Base-by-base conservation (phyloP, 352 stramenopile genomes). In the Globisporangium alternatum region DNA sequence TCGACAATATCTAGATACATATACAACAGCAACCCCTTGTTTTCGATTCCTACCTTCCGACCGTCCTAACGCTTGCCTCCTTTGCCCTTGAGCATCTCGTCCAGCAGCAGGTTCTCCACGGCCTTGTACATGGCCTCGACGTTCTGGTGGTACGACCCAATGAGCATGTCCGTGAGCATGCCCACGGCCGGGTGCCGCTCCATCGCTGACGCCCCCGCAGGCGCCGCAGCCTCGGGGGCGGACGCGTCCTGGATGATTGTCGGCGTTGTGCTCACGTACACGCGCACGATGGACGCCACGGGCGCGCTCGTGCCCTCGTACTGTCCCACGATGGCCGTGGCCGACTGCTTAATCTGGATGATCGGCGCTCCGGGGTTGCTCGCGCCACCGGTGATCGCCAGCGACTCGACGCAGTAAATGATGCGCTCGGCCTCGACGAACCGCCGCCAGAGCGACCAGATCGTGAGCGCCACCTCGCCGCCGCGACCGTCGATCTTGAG, bases 161-260 rank as follows among this genome's bases (percentile, higher is more conserved):
- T 63, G 63, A 68, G 45, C 35, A 68, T 53, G 39, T 68, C 63
- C 7, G 63, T 68, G 55, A 68, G 63, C 56, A 68, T 53, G 22
- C 63, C 63, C 35, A 68, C 56, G 10, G 63, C 55, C 22, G 63
- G 55, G 21, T 68, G 63, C 12, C 47, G 45, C 5, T 58, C 63
- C 35, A 57, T 25, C 8, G 28, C 37, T 21, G 61, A 21, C 6
- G 43, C 41, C 21, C 9, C 15, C n/a, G 33, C 19, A 19, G 37
- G 60, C n/a, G 28, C 25, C 6, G 17, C 57, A 22, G 41, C 8
- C 41, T 48, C 41, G 15, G 17, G 5, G 7, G 41, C 13, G 3
- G 41, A 48, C 13, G 25, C 30, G 33, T 67, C 62, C 43, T 67
- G 62, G 62, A 67, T 67, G 41, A 67, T 61, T 41, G 62, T 56